phyloP scores from a whole-genome alignment of 805 yeast species.

The Ogataea kodamae region DNA sequence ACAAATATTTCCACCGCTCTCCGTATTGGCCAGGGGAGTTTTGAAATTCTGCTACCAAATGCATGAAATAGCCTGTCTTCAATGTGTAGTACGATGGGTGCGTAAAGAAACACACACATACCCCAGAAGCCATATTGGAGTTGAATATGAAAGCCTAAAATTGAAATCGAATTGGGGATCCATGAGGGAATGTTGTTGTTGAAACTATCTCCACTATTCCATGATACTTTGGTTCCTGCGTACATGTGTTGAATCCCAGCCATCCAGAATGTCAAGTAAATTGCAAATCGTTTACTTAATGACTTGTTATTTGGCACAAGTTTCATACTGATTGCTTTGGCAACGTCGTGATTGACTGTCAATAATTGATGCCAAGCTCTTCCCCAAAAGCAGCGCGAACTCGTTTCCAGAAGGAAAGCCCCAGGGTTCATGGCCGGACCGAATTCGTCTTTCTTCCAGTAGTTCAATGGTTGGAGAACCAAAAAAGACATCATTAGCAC shows the following conservation, averaged over 20 bases:
- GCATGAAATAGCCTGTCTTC: too few relatives aligned
- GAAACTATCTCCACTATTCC: slow-evolving; percentile 3
- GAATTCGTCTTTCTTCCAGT: slow-evolving; percentile 3
- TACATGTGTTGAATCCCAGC: slow-evolving; percentile 4
- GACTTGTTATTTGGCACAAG: slow-evolving; percentile 1
- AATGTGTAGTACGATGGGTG: too few relatives aligned
- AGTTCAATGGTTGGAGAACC: slow-evolving; percentile 1
- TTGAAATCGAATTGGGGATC: background rate
- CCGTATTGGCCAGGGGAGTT: too few relatives aligned
- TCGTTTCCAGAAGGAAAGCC: slow-evolving; percentile 1
- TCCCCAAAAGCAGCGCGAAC: slow-evolving; percentile 8
- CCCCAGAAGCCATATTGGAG: too few relatives aligned
- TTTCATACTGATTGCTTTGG: slow-evolving; percentile 1
- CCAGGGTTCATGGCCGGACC: slow-evolving; percentile 4
- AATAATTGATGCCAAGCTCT: slow-evolving; percentile 10
- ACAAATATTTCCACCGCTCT: too few relatives aligned
- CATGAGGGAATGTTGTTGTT: background rate
- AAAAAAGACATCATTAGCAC: background rate
- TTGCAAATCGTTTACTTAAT: background rate
- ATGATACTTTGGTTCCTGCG: slow-evolving; percentile 1
- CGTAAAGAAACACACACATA: too few relatives aligned
- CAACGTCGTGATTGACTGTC: slow-evolving; percentile 3
- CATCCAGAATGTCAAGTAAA: slow-evolving; percentile 4
- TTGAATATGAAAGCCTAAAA: background rate
- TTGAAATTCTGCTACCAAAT: too few relatives aligned